Conservation (phyloP, 2,329 filamentous ascomycete species). For the Stylonectria norvegica region DNA sequence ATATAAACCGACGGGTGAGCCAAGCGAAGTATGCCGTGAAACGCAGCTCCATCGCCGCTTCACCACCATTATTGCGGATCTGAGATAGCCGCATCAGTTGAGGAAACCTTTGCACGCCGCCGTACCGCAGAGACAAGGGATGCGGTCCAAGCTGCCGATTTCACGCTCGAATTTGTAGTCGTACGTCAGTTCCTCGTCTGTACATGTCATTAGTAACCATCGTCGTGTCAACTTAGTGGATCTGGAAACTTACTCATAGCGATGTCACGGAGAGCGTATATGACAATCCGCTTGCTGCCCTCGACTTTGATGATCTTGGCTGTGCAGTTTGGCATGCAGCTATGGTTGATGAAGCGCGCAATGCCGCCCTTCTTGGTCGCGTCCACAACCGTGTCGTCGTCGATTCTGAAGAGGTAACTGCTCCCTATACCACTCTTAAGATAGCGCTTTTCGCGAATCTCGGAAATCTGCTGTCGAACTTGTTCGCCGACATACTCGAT, state of each 20-base stretch:
- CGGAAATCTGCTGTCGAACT: slow-evolving; percentile 94
- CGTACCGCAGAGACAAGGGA: slow-evolving; percentile 95
- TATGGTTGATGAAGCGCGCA: slow-evolving; percentile 97
- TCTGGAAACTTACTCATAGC: slow-evolving; percentile 69
- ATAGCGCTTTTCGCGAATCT: slow-evolving; percentile 88
- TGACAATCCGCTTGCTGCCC: slow-evolving; percentile 96
- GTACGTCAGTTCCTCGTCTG: slow-evolving; percentile 98
- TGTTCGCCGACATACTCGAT: slow-evolving; percentile 99
- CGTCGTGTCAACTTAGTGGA: not conserved
- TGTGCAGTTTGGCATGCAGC: slow-evolving; percentile 96
- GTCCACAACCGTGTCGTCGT: slow-evolving; percentile 96
- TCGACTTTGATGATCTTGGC: slow-evolving; percentile 99
- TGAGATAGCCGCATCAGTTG: slow-evolving; percentile 58
- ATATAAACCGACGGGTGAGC: not conserved
- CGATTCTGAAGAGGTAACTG: slow-evolving; percentile 96
- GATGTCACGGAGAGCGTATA: slow-evolving; percentile 95
- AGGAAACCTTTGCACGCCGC: slow-evolving; percentile 98
- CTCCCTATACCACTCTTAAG: slow-evolving; percentile 95
- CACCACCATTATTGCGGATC: too few relatives aligned
- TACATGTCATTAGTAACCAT: slow-evolving; percentile 24
- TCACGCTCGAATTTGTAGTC: slow-evolving; percentile 99
- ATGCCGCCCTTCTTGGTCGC: slow-evolving; percentile 98
- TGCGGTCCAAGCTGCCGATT: slow-evolving; percentile 88
- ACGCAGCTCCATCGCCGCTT: too few relatives aligned
- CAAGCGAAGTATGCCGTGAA: not conserved